Conservation (phyloP, 1,284 basidiomycete species). For the Tilletia indica region DNA sequence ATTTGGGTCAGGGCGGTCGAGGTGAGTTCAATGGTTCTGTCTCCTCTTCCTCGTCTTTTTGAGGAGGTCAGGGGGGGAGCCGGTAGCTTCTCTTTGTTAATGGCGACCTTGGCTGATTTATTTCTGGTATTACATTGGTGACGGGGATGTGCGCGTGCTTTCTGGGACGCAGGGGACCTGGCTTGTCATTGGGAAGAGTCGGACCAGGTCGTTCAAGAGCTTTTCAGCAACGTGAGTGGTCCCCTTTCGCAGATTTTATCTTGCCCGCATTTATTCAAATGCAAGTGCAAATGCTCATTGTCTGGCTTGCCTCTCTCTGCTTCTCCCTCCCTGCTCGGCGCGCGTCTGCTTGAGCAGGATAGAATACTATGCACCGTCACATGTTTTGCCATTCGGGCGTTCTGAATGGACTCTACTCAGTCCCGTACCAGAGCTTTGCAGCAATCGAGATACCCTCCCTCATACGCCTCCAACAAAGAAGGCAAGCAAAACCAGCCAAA, state of each 20-base stretch:
- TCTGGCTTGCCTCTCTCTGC: too few species aligned
- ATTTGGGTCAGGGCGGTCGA: constrained; percentile 42
- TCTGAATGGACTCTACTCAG: not conserved
- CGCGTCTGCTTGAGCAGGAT: constrained; percentile 24
- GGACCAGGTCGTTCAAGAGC: constrained; percentile 39
- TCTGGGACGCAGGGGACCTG: constrained; percentile 32
- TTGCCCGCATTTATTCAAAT: not conserved
- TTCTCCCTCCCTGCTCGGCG: not conserved
- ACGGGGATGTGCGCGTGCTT: not conserved
- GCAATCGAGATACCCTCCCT: not conserved
- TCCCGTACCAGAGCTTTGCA: not conserved
- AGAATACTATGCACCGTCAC: constrained; percentile 38
- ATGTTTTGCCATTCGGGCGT: constrained; percentile 38
- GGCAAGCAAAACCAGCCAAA: not conserved
- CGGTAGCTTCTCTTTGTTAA: too few species aligned
- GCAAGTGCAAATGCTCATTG: too few species aligned
- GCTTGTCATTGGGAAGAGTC: constrained; percentile 46
- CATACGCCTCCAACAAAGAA: not conserved
- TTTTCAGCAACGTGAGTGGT: constrained; percentile 36
- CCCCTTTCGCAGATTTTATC: not conserved
- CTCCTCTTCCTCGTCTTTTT: too few species aligned
- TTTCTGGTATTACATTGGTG: too few species aligned
- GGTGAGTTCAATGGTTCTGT: constrained; percentile 23
- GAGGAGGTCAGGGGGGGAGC: too few species aligned
- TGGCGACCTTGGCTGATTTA: too few species aligned